Conservation (phyloP, 1,284 basidiomycete genomes). For the Rhodotorula sp. region DNA sequence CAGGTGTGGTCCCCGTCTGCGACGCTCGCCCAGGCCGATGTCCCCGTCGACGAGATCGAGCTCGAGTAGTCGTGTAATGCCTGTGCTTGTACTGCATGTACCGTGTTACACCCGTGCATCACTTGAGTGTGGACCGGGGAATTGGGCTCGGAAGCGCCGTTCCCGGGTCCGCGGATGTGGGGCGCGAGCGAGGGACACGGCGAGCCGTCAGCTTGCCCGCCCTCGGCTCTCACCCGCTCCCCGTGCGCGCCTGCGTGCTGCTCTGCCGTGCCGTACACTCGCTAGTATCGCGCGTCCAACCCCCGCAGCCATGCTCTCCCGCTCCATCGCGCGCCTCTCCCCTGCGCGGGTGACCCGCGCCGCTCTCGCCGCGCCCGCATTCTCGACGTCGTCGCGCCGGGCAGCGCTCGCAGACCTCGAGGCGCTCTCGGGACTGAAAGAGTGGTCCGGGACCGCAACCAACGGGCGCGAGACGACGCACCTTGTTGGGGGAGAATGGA, state of each 20-base stretch:
- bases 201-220: no score
- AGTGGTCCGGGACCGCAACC: constrained; percentile 24
- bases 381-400: constrained; percentile 3
- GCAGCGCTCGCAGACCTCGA: constrained; percentile 12
- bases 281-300: not conserved
- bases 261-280: no score
- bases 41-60: constrained; percentile 73
- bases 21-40: constrained; percentile 64
- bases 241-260: not conserved
- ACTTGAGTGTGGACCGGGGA: not conserved
- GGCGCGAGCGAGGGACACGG: no score
- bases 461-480: constrained; percentile 37
- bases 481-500: constrained; percentile 43
- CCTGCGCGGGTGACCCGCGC: not conserved
- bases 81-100: not conserved
- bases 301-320: not conserved
- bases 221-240: not conserved
- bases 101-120: no score
- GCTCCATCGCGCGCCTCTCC: not conserved
- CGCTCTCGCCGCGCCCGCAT: not conserved
- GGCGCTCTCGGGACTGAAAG: constrained; percentile 7
- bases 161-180: no score
- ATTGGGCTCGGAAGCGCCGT: no score
- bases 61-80: constrained; percentile 56
- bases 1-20: constrained; percentile 83